Base-by-base conservation (phyloP, 495 filamentous ascomycete genomes). In the Neurospora pannonica region DNA sequence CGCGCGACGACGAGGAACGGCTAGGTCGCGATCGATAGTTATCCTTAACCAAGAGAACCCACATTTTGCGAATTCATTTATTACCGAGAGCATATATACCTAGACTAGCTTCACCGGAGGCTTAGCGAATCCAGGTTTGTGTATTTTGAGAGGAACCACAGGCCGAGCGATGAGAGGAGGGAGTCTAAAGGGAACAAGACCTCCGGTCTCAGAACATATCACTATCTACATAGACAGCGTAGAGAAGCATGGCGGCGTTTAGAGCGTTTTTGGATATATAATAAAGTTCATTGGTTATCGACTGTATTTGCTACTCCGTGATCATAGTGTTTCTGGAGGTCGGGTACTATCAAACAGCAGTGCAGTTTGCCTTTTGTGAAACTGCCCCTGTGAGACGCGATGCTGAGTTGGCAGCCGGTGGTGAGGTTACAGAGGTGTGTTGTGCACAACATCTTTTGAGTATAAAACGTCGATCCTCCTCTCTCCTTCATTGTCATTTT, bases 1-100 rank as follows among this genome's bases (percentile, higher is more conserved):
- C 89, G 54, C 90, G 94, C 73, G 96, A 98, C 81, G 84, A 91
- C 39, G 93, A 93, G 78, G 96, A 99, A 83, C 87, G 96, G 54
- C 82, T 97, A 34, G 96, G 96, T 15, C 87, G 96, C 71, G 90
- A 94, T 83, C 74, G 74, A 75, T 75, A 70, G 38, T 60, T 5
- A 11, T 38, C 9, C 9, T 2, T 42, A 19, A 17, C 3, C 40
- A 6, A 19, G 40, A 42, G 0, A 6, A n/a, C n/a, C 5, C 42
- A 46, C 19, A 1, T 13, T 60, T 60, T 60, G 13, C 48, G 48
- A 62, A 28, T 5, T 54, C 1, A 24, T 5, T 6, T 0, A 2
- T 48, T 13, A 54, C 5, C 11, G 1, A 15, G 48, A 28, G 48
- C 5, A 28, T 24, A 54, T 24, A 21, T 54, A 24, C 46, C 42